A percentile compares a stretch with the other conserved stretches of the same genome.
Evolutionary conservation across 352 stramenopile genomes (phyloP).

Genomic region (Pythium rishiriense): DNA sequence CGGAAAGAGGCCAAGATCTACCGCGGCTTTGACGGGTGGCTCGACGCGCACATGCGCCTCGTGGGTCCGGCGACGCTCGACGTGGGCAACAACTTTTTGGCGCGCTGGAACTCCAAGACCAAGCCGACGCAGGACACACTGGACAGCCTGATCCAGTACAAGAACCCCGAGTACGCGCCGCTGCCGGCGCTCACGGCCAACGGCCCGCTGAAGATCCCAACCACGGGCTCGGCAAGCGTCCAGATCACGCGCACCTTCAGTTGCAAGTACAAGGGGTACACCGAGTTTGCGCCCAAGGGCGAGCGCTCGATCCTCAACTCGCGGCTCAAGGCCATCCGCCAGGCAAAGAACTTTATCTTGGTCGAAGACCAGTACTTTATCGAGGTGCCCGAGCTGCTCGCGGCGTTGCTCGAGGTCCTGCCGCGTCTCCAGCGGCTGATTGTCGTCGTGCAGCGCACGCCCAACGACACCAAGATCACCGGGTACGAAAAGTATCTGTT

Average conservation of each 20-base stretch:
- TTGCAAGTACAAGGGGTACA: constrained; percentile 35
- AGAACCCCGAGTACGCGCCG: constrained; percentile 34
- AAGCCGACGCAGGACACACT: constrained; percentile 28
- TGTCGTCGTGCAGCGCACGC: constrained; percentile 23
- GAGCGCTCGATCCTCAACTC: constrained; percentile 37
- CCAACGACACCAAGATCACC: constrained; percentile 12
- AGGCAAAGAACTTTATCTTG: constrained; percentile 44
- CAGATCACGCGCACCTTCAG: constrained; percentile 47
- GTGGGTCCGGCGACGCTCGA: constrained; percentile 46
- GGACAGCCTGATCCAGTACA: constrained; percentile 45
- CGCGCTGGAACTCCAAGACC: constrained; percentile 56
- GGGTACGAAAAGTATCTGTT: constrained; percentile 39
- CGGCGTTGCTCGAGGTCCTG: constrained; percentile 31
- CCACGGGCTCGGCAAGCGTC: constrained; percentile 13
- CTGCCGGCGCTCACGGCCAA: constrained; percentile 12
- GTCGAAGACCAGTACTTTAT: constrained; percentile 57
- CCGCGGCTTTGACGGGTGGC: constrained; percentile 45
- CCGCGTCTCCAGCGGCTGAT: constrained; percentile 28
- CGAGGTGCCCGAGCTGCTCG: constrained; percentile 34
- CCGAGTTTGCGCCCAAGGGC: constrained; percentile 34
- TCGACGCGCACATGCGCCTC: constrained; percentile 50
- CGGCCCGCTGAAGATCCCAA: not conserved
- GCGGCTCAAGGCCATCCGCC: constrained; percentile 37
- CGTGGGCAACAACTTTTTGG: constrained; percentile 54
- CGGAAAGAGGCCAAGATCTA: constrained; percentile 32